Evolutionary conservation across 768 basidiomycete genomes (phyloP), one percentile per base, ranked within the genome.

Genomic region (Collybia sp.): DNA sequence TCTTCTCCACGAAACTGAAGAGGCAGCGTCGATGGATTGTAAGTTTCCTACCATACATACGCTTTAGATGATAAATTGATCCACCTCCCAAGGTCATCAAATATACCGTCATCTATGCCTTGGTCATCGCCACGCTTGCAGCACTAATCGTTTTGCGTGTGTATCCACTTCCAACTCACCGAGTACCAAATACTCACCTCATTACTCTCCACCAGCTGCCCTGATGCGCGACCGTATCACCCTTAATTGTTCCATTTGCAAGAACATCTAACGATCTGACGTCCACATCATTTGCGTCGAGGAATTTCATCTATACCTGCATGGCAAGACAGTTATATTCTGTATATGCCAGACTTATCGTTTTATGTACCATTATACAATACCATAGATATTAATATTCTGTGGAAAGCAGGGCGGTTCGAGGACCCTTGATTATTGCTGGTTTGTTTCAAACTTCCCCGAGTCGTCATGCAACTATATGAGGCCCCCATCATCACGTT

Each of bases 1-100:
- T 97, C 47, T 97, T 93, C 76, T 93, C 90, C 11, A 89, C 88
- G 45, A 93, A 94, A 69, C 92, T 94, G 69, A 90, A 92, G 71
- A 76, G 88, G 53, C 89, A 93, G 61, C 78, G 94, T 46, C 73
- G 94, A 55, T 93, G 89, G 88, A 95, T 95, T 58, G 87, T 86
- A 54, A 52, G 78, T 72, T 18, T 5, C 35, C 43, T 34, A 13
- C 18, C 46, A 25, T 8, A 25, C 8, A 25, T 25, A 25, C n/a
- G 25, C 20, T 15, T 13, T 18, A 17, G 42, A 12, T 48, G 4
- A 34, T 37, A 49, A 17, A 30, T 17, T 35, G 43, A 13, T 53
- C 49, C 18, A 56, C 17, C 44, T 30, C 19, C 19, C 0, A 55
- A 85, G 84, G 76, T 92, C 57, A 67, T 89, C 60, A 93, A 90